These are phyloP conservation scores for Backusella psychrophila DNA, from an alignment of 192 early-diverging fungal genomes.

Conservation along the genomic window DNA sequence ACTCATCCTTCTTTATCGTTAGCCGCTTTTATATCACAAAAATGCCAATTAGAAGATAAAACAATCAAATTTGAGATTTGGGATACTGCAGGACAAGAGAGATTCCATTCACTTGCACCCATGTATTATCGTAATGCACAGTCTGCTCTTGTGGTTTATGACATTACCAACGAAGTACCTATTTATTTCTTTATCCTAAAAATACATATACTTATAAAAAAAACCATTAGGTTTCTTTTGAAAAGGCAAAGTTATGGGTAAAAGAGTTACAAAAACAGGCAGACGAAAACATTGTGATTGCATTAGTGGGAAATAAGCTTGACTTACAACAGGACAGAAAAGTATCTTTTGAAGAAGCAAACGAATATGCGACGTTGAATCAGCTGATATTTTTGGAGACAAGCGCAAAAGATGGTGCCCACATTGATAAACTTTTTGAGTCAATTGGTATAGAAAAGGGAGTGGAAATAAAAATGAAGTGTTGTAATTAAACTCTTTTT, in stretches of 20 bases:
- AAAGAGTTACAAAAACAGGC: slow-evolving; percentile 98
- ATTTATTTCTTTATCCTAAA: neutral
- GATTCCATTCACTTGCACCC: slow-evolving; percentile 89
- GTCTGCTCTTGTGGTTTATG: slow-evolving; percentile 95
- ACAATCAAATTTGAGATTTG: slow-evolving; percentile 84
- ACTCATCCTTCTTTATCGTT: neutral
- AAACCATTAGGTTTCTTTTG: slow-evolving; percentile 65
- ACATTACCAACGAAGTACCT: slow-evolving; percentile 80
- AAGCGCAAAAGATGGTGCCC: slow-evolving; percentile 85
- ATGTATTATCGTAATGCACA: slow-evolving; percentile 99
- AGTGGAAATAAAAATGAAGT: neutral
- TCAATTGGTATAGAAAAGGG: slow-evolving; percentile 56
- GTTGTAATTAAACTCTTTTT: neutral
- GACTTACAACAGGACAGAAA: slow-evolving; percentile 62
- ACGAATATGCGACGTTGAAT: slow-evolving; percentile 56
- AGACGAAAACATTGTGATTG: slow-evolving; percentile 96
- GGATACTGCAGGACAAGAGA: slow-evolving; percentile 96
- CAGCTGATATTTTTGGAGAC: slow-evolving; percentile 92
- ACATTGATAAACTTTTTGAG: slow-evolving; percentile 89
- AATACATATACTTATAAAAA: neutral
- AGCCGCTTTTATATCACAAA: slow-evolving; percentile 93
- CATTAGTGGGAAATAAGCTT: slow-evolving; percentile 95
- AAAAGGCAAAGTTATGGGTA: slow-evolving; percentile 97
- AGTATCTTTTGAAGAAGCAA: slow-evolving; percentile 49
- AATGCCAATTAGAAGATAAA: slow-evolving; percentile 88